Evolutionary conservation across 768 basidiomycete species (phyloP), one percentile per base, ranked within the genome.

Genomic region (Rhizopogon sp.): DNA sequence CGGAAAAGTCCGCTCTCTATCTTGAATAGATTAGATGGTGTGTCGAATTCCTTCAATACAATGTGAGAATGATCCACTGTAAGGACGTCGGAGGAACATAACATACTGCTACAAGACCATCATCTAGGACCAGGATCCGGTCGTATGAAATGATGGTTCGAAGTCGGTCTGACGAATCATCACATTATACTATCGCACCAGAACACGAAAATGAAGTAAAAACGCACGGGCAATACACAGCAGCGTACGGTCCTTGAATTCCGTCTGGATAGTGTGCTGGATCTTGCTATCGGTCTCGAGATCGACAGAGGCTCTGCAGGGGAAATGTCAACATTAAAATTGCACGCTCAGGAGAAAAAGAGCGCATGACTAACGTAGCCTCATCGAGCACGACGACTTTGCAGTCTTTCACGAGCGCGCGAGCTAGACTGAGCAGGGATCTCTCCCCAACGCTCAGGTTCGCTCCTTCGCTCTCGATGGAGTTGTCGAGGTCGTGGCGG

Each of bases 61-160:
- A 25, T 39, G 41, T 39, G 20, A 40, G 39, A 17, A 33, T 17
- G 33, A 41, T 35, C 0, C 1, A 33, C 3, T 22, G 5, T 37
- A 20, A 37, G 1, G 22, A 22, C 22, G 22, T 22, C 40, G 87
- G n/a, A n/a, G n/a, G n/a, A n/a, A n/a, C n/a, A n/a, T n/a, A n/a
- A n/a, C n/a, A n/a, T n/a, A n/a, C n/a, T n/a, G n/a, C n/a, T n/a
- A n/a, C n/a, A n/a, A n/a, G n/a, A n/a, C n/a, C n/a, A n/a, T n/a
- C n/a, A n/a, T n/a, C n/a, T n/a, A n/a, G n/a, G n/a, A n/a, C n/a
- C n/a, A n/a, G 72, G 43, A 90, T 84, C 22, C 82, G 72, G 65
- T 92, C 87, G 60, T 88, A 88, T 22, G 67, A 68, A 53, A 78
- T 64, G 58, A 82, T 79, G 1, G 82, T 84, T 51, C 76, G 69